A percentile compares a stretch with the other conserved stretches of the same genome.
phyloP scores from a whole-genome alignment of 768 basidiomycete genomes.

The Naematelia encephala region DNA sequence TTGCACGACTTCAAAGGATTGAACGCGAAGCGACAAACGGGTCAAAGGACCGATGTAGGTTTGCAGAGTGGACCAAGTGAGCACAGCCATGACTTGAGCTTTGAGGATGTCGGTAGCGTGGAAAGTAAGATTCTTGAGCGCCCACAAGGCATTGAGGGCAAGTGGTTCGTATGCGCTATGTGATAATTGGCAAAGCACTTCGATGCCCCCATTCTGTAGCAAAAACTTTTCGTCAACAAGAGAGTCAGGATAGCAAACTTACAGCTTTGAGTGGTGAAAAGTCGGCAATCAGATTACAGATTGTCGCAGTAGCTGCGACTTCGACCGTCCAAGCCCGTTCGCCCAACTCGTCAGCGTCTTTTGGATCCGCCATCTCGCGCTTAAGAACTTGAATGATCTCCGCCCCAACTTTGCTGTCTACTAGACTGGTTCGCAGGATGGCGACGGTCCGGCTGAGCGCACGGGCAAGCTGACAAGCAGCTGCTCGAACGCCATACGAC shows the following conservation, averaged over 20 bases:
- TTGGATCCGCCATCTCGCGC: constrained; percentile 49
- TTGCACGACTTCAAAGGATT: constrained; percentile 34
- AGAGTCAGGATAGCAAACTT: constrained; percentile 42
- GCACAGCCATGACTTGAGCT: constrained; percentile 61
- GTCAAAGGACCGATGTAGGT: constrained; percentile 18
- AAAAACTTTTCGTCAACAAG: constrained; percentile 55
- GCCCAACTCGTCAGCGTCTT: constrained; percentile 16
- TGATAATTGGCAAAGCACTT: constrained; percentile 63
- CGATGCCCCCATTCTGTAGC: constrained; percentile 65
- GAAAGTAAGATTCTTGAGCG: constrained; percentile 74
- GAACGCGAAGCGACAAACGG: constrained; percentile 18
- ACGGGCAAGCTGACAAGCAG: constrained; percentile 79
- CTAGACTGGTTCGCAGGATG: constrained; percentile 75
- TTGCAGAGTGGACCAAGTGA: constrained; percentile 65
- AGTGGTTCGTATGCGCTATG: constrained; percentile 59
- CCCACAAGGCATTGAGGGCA: constrained; percentile 74
- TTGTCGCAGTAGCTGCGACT: constrained; percentile 65
- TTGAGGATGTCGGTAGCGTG: constrained; percentile 64
- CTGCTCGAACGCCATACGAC: constrained; percentile 73
- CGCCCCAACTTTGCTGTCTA: constrained; percentile 75
- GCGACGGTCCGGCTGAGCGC: constrained; percentile 74
- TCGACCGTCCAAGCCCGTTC: constrained; percentile 70
- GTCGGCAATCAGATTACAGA: constrained; percentile 82
- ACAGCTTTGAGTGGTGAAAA: constrained; percentile 77
- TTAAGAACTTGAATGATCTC: constrained; percentile 63